Conservation (phyloP, 2,329 filamentous ascomycete genomes). For the Gaeumannomyces sp. region DNA sequence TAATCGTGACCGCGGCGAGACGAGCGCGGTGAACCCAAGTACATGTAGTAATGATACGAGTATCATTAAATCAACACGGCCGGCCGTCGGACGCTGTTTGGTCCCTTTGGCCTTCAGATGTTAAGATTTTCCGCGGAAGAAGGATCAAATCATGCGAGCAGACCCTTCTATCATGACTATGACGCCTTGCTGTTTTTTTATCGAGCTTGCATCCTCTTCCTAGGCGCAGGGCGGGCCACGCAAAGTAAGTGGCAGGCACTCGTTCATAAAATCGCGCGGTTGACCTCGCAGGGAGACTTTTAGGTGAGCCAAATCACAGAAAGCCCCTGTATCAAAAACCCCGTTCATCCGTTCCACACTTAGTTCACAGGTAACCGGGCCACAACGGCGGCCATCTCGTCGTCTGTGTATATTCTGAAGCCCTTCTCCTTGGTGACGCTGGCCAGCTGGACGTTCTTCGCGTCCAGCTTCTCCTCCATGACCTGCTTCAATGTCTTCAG, state of each 20-base stretch:
- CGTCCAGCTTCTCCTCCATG: constrained; percentile 99
- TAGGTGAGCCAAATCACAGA: neutral
- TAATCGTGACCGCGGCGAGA: neutral
- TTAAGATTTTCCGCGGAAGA: neutral
- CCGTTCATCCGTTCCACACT: neutral
- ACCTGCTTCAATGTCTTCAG: constrained; percentile 99
- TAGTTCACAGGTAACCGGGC: constrained; percentile 69
- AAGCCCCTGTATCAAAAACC: neutral
- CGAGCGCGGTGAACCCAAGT: neutral
- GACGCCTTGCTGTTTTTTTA: neutral
- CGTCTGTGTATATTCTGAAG: constrained; percentile 97
- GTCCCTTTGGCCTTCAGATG: neutral
- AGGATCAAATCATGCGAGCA: neutral
- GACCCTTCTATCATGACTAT: neutral
- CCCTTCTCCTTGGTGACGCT: constrained; percentile 97
- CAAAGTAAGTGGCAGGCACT: neutral
- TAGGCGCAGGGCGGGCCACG: too few species aligned
- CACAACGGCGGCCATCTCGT: constrained; percentile 93
- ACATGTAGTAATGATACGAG: neutral
- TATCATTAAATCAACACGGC: neutral
- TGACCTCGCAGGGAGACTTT: neutral
- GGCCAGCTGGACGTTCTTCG: constrained; percentile 97
- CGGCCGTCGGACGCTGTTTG: neutral
- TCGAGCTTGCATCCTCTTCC: too few species aligned
- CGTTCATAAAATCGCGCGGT: neutral